phyloP scores from a whole-genome alignment of 2,329 filamentous ascomycete genomes.

The Aureobasidium sp. region DNA sequence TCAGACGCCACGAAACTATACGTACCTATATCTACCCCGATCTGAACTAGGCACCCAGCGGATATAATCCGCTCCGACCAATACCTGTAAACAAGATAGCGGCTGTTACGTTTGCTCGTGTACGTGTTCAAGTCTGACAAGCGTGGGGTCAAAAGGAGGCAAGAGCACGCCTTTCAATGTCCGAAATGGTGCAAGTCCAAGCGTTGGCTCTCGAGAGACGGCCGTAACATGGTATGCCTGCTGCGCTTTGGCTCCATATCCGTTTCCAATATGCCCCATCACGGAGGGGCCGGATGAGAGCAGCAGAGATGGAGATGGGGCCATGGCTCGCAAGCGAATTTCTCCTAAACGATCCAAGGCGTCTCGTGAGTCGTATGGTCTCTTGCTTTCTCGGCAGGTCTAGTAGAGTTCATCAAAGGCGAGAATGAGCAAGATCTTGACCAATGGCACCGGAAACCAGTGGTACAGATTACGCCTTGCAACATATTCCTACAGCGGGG shows the following conservation, averaged over 20 bases:
- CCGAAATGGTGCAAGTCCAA: constrained; percentile 4
- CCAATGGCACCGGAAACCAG: background rate
- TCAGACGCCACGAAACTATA: background rate
- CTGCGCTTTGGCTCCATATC: background rate
- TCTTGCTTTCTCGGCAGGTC: background rate
- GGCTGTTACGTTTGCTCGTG: background rate
- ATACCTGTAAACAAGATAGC: background rate
- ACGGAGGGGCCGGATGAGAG: background rate
- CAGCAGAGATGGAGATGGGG: background rate
- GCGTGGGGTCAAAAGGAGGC: constrained; percentile 1
- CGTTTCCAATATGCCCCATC: background rate
- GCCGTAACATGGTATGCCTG: background rate
- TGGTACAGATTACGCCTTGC: background rate
- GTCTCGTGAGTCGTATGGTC: background rate
- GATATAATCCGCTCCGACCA: constrained; percentile 7
- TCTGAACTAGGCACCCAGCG: background rate
- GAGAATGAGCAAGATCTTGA: background rate
- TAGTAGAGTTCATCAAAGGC: background rate
- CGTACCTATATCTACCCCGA: background rate
- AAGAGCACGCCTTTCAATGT: background rate
- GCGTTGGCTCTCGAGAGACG: background rate
- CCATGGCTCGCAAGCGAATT: background rate
- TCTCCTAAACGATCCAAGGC: background rate
- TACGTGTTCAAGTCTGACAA: constrained; percentile 1
- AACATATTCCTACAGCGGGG: constrained; percentile 3